Evolutionary conservation across 176 grass and related monocot genomes (phyloP).

Genomic region (Oryza officinalis): DNA sequence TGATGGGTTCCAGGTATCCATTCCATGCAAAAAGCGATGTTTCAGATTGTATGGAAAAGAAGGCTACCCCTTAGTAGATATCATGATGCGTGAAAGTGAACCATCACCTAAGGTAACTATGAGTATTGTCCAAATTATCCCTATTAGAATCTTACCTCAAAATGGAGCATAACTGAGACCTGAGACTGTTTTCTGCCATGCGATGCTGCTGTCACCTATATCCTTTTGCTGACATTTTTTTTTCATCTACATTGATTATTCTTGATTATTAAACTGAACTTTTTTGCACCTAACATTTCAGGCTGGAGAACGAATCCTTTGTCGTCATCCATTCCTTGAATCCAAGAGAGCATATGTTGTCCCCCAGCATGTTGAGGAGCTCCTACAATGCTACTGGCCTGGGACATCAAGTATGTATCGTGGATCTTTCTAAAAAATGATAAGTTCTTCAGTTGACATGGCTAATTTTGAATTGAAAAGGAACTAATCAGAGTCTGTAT

Average conservation of each 20-base stretch:
- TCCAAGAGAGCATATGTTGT: constrained; percentile 98
- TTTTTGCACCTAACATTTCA: constrained; percentile 34
- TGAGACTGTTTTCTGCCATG: background rate
- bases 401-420: constrained; percentile 67
- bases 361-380: constrained; percentile 86
- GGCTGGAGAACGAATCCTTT: constrained; percentile 90
- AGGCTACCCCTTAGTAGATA: constrained; percentile 90
- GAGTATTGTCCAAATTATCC: no score
- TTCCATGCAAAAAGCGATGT: constrained; percentile 93
- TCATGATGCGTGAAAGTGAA: constrained; percentile 90
- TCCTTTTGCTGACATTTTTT: background rate
- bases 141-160: background rate
- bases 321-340: constrained; percentile 92
- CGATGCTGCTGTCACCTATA: background rate
- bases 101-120: constrained; percentile 69
- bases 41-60: constrained; percentile 96
- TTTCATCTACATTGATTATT: background rate
- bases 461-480: constrained; percentile 16
- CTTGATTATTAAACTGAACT: constrained; percentile 28
- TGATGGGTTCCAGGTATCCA: constrained; percentile 71
- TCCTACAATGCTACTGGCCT: constrained; percentile 87
- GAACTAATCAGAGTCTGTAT: background rate
- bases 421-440: constrained; percentile 11
- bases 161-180: constrained; percentile 7
- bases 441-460: constrained; percentile 9